Conservation (phyloP, 2,329 filamentous ascomycete species). For the Fusarium citri region DNA sequence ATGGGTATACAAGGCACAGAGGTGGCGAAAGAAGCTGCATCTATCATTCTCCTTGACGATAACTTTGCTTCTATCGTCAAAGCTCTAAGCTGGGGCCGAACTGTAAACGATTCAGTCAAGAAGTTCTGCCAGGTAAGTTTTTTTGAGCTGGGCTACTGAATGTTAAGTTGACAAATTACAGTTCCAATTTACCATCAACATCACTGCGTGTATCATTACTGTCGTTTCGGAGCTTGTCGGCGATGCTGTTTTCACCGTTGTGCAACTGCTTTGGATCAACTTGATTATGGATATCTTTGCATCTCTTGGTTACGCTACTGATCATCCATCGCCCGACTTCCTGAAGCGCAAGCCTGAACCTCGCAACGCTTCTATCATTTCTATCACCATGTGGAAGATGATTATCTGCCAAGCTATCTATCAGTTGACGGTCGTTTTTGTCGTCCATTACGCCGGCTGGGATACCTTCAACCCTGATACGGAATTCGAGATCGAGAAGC, state of each 20-base stretch:
- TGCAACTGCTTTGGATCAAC: conserved; percentile 77
- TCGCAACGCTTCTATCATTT: conserved; percentile 80
- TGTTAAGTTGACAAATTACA: conserved; percentile 34
- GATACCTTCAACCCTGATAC: conserved; percentile 66
- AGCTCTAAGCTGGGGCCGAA: conserved; percentile 75
- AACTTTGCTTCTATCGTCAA: conserved; percentile 75
- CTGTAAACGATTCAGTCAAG: conserved; percentile 75
- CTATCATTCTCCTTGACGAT: conserved; percentile 74
- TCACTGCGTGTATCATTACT: conserved; percentile 73
- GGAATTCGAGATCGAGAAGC: conserved; percentile 49
- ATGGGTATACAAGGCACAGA: conserved; percentile 76
- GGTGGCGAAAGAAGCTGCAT: conserved; percentile 75
- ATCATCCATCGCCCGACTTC: conserved; percentile 68
- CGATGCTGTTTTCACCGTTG: conserved; percentile 70
- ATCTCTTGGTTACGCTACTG: conserved; percentile 72
- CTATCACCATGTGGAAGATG: conserved; percentile 73
- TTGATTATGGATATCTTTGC: conserved; percentile 78
- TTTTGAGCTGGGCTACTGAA: accelerated
- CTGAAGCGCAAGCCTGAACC: conserved; percentile 64
- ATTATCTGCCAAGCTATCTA: conserved; percentile 71
- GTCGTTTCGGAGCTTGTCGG: conserved; percentile 72
- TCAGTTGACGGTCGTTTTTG: conserved; percentile 68
- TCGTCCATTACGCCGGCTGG: conserved; percentile 70
- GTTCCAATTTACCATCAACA: conserved; percentile 78
- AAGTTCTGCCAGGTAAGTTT: conserved; percentile 71